Evolutionary conservation across 805 yeast species (phyloP).

Genomic region (Starmerella kuoi): DNA sequence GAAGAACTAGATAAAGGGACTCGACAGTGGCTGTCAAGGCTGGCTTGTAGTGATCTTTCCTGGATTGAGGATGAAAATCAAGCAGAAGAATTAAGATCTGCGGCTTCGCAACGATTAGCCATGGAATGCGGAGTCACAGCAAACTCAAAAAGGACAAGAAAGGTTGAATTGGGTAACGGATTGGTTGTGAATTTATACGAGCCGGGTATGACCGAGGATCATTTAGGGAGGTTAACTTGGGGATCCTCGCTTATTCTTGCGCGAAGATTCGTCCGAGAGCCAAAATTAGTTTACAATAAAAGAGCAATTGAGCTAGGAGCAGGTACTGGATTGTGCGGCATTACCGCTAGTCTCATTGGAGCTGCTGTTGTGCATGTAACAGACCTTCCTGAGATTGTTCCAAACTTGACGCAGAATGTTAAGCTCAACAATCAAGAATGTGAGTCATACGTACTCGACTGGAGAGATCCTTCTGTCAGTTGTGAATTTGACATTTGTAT

Average conservation of each 20-base stretch:
- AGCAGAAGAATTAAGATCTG: conserved; percentile 35
- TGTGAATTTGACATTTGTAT: conserved; percentile 46
- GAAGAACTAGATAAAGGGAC: conserved; percentile 20
- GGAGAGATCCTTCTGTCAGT: conserved; percentile 49
- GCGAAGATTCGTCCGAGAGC: conserved; percentile 32
- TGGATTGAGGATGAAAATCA: conserved; percentile 34
- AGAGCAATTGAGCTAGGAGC: conserved; percentile 64
- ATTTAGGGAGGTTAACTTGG: conserved; percentile 90
- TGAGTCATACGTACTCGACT: conserved; percentile 51
- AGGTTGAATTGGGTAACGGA: conserved; percentile 38
- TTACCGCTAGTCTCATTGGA: conserved; percentile 48
- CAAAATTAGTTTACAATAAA: conserved; percentile 24
- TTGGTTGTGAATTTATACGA: conserved; percentile 42
- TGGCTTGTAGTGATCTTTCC: conserved; percentile 29
- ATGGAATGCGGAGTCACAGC: conserved; percentile 81
- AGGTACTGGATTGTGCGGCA: conserved; percentile 88
- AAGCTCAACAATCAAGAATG: conserved; percentile 34
- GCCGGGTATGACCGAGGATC: conserved; percentile 78
- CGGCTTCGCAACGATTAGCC: conserved; percentile 55
- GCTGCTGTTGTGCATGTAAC: conserved; percentile 41
- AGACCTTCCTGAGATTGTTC: conserved; percentile 66
- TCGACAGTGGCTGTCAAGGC: conserved; percentile 27
- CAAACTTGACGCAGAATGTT: conserved; percentile 52
- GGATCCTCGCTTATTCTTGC: conserved; percentile 74
- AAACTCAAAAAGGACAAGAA: conserved; percentile 55